Evolutionary conservation across 2,329 filamentous ascomycete species (phyloP), one percentile per base, ranked within the genome.

Genomic region (Phoma sp.): DNA sequence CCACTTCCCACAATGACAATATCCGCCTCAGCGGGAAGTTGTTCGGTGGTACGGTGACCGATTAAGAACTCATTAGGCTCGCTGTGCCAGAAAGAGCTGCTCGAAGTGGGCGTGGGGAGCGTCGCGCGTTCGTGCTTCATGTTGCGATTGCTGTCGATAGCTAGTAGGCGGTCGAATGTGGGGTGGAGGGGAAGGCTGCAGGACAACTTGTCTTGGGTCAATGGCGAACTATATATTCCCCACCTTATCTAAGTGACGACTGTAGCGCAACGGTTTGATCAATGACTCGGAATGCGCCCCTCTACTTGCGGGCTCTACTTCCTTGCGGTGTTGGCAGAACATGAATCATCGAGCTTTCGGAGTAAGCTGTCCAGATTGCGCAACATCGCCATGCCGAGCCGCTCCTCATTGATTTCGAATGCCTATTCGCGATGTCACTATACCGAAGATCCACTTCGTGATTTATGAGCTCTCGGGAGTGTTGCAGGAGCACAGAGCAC

Each of bases 1-100:
- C 90, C 90, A 66, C 85, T 90, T 32, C 90, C 90, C 4, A 93
- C 79, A 20, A 93, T 81, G 4, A 92, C 83, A 3, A 91, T 81
- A 71, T 92, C 89, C 0, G 87, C 86, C 38, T 79, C 75, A 2
- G 73, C 64, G 1, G 90, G 90, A 18, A 93, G 77, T 6, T 84
- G 75, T 1, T 77, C 66, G 0, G 90, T 92, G 0, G 88, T 87
- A 14, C 84, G 82, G 66, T 92, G 87, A n/a, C 86, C 86, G 0
- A 86, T 74, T 5, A 93, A 81, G 52, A 81, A 79, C 46, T 81
- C 67, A 3, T 87, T 90, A 0, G 88, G 88, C 54, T 89, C 81
- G 46, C 79, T 82, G 67, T 90, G 89, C 90, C 90, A 93, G 78
- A 89, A 92, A 0, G 90, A 90, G 21, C 74, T 69, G 3, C 86